A percentile compares a stretch with the other conserved stretches of the same genome.
phyloP scores from a whole-genome alignment of 78 protist genomes.

The Chrysochromulina tobinii region DNA sequence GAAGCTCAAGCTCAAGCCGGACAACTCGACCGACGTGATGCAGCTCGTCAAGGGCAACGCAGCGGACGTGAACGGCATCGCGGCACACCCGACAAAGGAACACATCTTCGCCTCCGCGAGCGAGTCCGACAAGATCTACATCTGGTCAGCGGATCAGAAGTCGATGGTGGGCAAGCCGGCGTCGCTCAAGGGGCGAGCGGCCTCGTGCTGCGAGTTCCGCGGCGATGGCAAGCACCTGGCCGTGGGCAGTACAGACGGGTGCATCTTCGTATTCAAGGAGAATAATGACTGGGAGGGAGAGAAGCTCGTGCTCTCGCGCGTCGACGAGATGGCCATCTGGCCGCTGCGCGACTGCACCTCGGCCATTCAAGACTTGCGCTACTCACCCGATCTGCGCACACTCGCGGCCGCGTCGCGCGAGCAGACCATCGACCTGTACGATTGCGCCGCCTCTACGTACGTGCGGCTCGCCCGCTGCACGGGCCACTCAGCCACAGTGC shows the following conservation, averaged over 20 bases:
- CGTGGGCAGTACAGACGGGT: background rate
- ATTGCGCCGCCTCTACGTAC: background rate
- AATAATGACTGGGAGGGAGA: background rate
- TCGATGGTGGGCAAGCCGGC: background rate
- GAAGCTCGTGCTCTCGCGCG: background rate
- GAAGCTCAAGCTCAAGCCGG: background rate
- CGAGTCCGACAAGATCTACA: background rate
- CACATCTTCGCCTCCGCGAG: background rate
- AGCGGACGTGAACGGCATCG: background rate
- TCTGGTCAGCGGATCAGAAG: background rate
- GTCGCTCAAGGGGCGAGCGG: background rate
- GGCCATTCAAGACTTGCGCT: background rate
- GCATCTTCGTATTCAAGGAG: background rate
- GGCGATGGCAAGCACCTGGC: background rate
- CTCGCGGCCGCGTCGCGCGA: slow-evolving; percentile 17
- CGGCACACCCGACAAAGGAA: background rate
- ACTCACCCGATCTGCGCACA: background rate
- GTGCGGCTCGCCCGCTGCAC: background rate
- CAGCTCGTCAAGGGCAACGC: background rate
- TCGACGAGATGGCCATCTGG: background rate
- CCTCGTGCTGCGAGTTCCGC: background rate
- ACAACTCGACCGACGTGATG: no score
- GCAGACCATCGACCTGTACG: background rate
- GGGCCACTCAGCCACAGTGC: slow-evolving; percentile 13
- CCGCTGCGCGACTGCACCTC: background rate